Percentiles rank a stretch among this genome's conserved stretches.
phyloP scores from a whole-genome alignment of 768 basidiomycete species.

The Pisolithus tinctorius region DNA sequence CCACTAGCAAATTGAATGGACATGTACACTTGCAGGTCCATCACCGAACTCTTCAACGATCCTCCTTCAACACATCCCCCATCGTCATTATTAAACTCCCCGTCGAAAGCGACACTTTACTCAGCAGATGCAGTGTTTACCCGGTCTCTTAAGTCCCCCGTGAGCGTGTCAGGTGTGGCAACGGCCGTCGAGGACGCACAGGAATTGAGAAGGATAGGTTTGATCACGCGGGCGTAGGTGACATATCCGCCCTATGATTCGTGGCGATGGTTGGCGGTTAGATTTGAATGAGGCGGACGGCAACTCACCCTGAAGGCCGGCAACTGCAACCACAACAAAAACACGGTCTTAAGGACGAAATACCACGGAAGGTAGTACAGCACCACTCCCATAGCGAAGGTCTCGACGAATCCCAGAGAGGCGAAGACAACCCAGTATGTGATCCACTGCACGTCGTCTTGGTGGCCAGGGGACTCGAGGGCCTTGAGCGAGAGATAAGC shows the following conservation, averaged over 20 bases:
- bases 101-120: conserved; percentile 10
- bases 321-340: conserved; percentile 90
- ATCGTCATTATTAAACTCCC: neutral
- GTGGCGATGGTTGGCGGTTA: neutral
- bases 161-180: conserved; percentile 44
- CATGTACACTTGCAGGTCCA: no score
- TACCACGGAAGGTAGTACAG: conserved; percentile 96
- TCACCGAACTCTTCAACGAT: no score
- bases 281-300: neutral
- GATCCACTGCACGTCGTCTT: conserved; percentile 92
- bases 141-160: conserved; percentile 40
- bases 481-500: conserved; percentile 95
- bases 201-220: conserved; percentile 71
- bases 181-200: conserved; percentile 36
- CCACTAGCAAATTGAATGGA: no score
- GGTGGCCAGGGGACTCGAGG: conserved; percentile 74
- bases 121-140: conserved; percentile 34
- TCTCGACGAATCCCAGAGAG: conserved; percentile 89
- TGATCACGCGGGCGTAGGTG: conserved; percentile 69
- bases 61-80: no score
- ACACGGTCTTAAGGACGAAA: conserved; percentile 85
- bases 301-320: conserved; percentile 64
- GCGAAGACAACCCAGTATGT: conserved; percentile 98
- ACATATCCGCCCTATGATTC: conserved; percentile 72
- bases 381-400: conserved; percentile 72